These are phyloP conservation scores for Auriscalpium microsporum DNA, from an alignment of 768 basidiomycete genomes.

Conservation along the genomic window DNA sequence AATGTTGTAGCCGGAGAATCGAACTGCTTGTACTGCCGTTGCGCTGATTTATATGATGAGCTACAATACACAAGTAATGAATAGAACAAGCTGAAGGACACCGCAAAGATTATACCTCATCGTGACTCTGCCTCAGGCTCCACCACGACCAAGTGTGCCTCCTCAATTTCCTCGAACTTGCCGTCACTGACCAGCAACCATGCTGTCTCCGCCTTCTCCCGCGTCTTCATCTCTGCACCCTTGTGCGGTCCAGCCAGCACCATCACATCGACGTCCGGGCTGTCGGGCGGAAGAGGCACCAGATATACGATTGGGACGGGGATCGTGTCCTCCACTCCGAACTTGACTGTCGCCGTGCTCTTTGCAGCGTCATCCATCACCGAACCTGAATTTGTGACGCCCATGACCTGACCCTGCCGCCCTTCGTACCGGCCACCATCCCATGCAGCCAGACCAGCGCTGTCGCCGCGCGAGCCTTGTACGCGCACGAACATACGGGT, in stretches of 20 bases:
- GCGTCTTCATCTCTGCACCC: conserved; percentile 22
- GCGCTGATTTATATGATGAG: too few relatives aligned
- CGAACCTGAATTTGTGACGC: conserved; percentile 16
- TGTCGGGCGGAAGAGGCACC: conserved; percentile 29
- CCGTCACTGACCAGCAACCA: conserved; percentile 12
- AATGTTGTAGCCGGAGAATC: too few relatives aligned
- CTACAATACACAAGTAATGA: too few relatives aligned
- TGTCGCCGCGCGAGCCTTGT: conserved; percentile 24
- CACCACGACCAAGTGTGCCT: background rate
- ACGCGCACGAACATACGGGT: conserved; percentile 33
- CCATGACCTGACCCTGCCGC: conserved; percentile 20
- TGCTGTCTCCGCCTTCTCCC: conserved; percentile 9
- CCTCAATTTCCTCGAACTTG: conserved; percentile 7
- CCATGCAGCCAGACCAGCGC: conserved; percentile 28
- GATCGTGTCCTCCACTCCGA: conserved; percentile 25
- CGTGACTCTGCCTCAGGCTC: too few relatives aligned
- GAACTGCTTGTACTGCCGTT: too few relatives aligned
- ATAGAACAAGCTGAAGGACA: too few relatives aligned
- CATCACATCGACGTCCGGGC: conserved; percentile 40
- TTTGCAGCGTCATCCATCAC: conserved; percentile 14
- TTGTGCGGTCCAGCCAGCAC: conserved; percentile 36
- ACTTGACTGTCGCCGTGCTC: conserved; percentile 23
- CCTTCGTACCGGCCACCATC: conserved; percentile 25
- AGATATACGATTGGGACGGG: conserved; percentile 36
- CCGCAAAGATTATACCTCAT: too few relatives aligned